A percentile compares a stretch with the other conserved stretches of the same genome.
Conservation (phyloP, 345 rosid species). For the Eucalyptus pumila region DNA sequence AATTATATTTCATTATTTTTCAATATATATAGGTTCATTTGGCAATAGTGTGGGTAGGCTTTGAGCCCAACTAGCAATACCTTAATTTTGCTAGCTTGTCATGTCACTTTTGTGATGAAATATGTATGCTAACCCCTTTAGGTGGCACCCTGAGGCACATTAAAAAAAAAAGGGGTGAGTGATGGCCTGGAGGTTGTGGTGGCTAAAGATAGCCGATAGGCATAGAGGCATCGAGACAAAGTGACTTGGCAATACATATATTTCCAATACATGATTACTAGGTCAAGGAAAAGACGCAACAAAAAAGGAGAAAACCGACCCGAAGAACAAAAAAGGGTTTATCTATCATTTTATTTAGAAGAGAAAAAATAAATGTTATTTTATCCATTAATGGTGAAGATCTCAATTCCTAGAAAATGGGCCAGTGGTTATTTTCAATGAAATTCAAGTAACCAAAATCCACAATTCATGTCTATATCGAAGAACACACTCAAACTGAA, state of each 20-base stretch:
- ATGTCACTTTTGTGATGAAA: not conserved
- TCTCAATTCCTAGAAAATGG: not conserved
- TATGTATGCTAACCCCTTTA: too few species aligned
- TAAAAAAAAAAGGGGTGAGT: too few species aligned
- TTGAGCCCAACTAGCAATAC: not conserved
- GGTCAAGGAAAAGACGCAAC: too few species aligned
- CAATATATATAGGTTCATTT: too few species aligned
- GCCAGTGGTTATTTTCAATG: not conserved
- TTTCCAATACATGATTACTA: too few species aligned
- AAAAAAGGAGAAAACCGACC: not conserved
- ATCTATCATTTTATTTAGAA: too few species aligned
- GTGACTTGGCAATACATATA: too few species aligned
- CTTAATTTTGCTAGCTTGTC: not conserved
- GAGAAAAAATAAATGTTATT: too few species aligned
- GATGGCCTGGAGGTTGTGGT: too few species aligned
- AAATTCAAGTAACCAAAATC: not conserved
- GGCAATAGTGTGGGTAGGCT: not conserved
- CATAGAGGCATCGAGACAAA: too few species aligned
- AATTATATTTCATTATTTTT: not conserved
- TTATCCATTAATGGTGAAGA: not conserved
- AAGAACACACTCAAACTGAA: not conserved
- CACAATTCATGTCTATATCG: not conserved
- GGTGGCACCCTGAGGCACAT: too few species aligned
- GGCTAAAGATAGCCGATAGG: too few species aligned
- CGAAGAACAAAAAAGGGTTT: fast-evolving